Conservation (phyloP, 2,329 filamentous ascomycete species). For the Aspergillus persii region DNA sequence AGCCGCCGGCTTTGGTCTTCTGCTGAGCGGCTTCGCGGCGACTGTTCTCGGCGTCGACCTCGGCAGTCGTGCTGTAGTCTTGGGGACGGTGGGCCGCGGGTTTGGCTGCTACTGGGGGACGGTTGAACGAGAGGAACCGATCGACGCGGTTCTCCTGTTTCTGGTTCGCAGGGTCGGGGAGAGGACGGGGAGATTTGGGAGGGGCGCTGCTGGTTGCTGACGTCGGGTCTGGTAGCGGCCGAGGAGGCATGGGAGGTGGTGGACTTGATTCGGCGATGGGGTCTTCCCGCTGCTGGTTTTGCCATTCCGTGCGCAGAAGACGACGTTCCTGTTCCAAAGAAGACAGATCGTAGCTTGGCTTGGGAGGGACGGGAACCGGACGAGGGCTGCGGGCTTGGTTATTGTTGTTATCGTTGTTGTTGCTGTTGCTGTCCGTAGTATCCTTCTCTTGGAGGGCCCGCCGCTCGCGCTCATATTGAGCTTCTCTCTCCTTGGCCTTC, state of each 20-base stretch:
- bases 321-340: conserved; percentile 61
- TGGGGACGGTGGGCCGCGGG: conserved; percentile 40
- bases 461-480: conserved; percentile 61
- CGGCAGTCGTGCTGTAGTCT: conserved; percentile 53
- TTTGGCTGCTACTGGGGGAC: conserved; percentile 45
- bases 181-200: conserved; percentile 35
- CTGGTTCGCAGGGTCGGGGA: conserved; percentile 45
- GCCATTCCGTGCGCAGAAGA: conserved; percentile 57
- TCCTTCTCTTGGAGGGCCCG: conserved; percentile 45
- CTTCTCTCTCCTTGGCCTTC: conserved; percentile 65
- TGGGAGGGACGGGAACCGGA: conserved; percentile 31
- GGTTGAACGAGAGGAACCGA: conserved; percentile 55
- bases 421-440: conserved; percentile 9
- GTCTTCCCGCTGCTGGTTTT: conserved; percentile 37
- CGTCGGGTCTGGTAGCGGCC: conserved; percentile 31
- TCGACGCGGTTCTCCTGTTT: conserved; percentile 50
- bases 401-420: conserved; percentile 4
- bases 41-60: conserved; percentile 56
- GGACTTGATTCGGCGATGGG: conserved; percentile 9
- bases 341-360: conserved; percentile 54
- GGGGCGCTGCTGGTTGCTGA: conserved; percentile 11
- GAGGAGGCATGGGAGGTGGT: conserved; percentile 25
- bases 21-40: conserved; percentile 55
- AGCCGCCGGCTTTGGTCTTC: conserved; percentile 58
- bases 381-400: conserved; percentile 29